A percentile compares a stretch with the other conserved stretches of the same genome.
phyloP scores from a whole-genome alignment of 2,329 filamentous ascomycete genomes.

The Monilinia aucupariae region DNA sequence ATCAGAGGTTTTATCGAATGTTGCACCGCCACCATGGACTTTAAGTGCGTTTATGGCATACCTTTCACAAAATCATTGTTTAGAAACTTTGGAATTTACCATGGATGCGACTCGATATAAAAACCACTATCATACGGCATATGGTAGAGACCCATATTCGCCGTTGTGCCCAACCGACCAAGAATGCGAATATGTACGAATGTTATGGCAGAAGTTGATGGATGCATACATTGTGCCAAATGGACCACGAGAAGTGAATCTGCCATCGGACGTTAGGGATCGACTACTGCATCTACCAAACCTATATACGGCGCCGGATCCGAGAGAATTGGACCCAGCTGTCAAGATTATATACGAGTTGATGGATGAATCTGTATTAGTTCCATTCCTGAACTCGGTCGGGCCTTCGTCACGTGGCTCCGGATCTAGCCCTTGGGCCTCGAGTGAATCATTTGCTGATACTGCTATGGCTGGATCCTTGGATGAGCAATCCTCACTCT shows the following conservation, averaged over 20 bases:
- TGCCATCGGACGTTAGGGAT: constrained; percentile 81
- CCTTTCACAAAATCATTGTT: constrained; percentile 91
- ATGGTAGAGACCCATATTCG: constrained; percentile 42
- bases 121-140: constrained; percentile 40
- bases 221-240: constrained; percentile 86
- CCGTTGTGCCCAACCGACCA: constrained; percentile 29
- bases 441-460: constrained; percentile 32
- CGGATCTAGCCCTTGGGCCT: constrained; percentile 32
- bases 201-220: constrained; percentile 82
- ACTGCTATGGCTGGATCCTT: constrained; percentile 29
- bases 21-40: constrained; percentile 81
- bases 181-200: constrained; percentile 56
- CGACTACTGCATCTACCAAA: constrained; percentile 62
- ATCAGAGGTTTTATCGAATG: constrained; percentile 81
- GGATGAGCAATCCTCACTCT: constrained; percentile 31
- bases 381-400: constrained; percentile 73
- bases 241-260: constrained; percentile 81
- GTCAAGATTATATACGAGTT: constrained; percentile 87
- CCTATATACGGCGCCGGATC: constrained; percentile 60
- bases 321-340: constrained; percentile 72
- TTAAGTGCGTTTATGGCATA: constrained; percentile 93
- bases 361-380: constrained; percentile 94
- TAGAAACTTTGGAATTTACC: constrained; percentile 95
- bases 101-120: constrained; percentile 87
- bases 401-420: constrained; percentile 26